A percentile compares a stretch with the other conserved stretches of the same genome.
Conservation (phyloP, 2,329 filamentous ascomycete species). For the Gaeumannomyces tritici region DNA sequence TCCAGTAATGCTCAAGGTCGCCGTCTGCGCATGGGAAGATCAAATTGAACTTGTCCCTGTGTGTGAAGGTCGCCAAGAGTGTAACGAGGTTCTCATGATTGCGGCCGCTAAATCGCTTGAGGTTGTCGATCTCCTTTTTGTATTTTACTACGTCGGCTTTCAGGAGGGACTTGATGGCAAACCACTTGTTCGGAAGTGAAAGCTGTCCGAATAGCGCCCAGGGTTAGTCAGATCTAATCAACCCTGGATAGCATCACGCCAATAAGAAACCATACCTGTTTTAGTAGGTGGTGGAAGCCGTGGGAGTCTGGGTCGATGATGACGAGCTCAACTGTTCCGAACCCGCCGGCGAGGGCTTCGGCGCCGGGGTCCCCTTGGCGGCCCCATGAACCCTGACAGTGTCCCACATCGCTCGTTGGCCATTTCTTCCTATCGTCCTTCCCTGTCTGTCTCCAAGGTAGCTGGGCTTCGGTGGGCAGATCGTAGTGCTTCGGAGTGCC, state of each 20-base stretch:
- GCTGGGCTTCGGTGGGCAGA: background rate
- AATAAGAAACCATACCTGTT: too few relatives aligned
- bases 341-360: background rate
- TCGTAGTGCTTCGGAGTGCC: background rate
- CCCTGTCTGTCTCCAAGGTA: background rate
- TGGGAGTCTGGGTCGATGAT: background rate
- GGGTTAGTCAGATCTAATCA: too few relatives aligned
- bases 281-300: background rate
- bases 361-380: too few relatives aligned
- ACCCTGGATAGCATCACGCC: too few relatives aligned
- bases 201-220: too few relatives aligned
- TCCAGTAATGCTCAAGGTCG: slow-evolving; percentile 10
- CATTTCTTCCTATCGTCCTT: background rate
- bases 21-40: slow-evolving; percentile 11
- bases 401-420: background rate
- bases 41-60: slow-evolving; percentile 5
- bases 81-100: slow-evolving; percentile 10
- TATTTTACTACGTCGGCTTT: background rate
- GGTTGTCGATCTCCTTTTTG: slow-evolving; percentile 10
- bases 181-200: background rate
- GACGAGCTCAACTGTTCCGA: background rate
- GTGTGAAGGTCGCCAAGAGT: slow-evolving; percentile 10
- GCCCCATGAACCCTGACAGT: too few relatives aligned
- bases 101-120: slow-evolving; percentile 9
- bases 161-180: background rate